Conservation (phyloP, 371 early-diverging fungal species). For the Zychaea mexicana region DNA sequence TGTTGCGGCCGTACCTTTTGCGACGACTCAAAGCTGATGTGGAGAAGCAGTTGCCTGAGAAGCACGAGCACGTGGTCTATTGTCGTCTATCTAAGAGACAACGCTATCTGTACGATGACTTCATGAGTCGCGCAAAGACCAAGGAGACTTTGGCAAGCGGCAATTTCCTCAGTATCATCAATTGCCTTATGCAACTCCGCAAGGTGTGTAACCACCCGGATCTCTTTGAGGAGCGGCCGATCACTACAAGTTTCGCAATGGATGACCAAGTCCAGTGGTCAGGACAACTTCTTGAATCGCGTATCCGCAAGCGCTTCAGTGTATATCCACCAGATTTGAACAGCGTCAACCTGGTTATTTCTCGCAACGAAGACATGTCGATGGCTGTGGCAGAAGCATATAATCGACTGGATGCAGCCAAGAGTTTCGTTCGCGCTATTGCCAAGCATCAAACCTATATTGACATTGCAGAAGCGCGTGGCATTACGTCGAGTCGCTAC, state of each 20-base stretch:
- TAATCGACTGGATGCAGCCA: constrained; percentile 45
- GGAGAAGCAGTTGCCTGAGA: constrained; percentile 85
- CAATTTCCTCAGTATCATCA: constrained; percentile 83
- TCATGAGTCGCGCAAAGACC: constrained; percentile 83
- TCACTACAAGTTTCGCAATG: constrained; percentile 79
- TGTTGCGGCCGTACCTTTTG: constrained; percentile 87
- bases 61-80: constrained; percentile 80
- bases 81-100: constrained; percentile 82
- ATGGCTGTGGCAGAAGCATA: constrained; percentile 35
- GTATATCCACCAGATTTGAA: constrained; percentile 32
- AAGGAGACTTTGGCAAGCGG: constrained; percentile 75
- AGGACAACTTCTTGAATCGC: constrained; percentile 45
- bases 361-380: constrained; percentile 28
- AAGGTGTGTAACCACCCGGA: constrained; percentile 98
- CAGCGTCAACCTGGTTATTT: constrained; percentile 54
- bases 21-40: constrained; percentile 86
- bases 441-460: constrained; percentile 25
- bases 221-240: constrained; percentile 89
- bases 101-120: constrained; percentile 87
- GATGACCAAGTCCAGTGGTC: constrained; percentile 42
- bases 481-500: constrained; percentile 25
- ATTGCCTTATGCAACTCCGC: constrained; percentile 94
- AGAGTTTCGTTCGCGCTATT: constrained; percentile 34
- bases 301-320: constrained; percentile 50
- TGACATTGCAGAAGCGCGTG: constrained; percentile 32